These are phyloP conservation scores for Lecanicillium sp. DNA, from an alignment of 2,329 filamentous ascomycete species.

Conservation along the genomic window DNA sequence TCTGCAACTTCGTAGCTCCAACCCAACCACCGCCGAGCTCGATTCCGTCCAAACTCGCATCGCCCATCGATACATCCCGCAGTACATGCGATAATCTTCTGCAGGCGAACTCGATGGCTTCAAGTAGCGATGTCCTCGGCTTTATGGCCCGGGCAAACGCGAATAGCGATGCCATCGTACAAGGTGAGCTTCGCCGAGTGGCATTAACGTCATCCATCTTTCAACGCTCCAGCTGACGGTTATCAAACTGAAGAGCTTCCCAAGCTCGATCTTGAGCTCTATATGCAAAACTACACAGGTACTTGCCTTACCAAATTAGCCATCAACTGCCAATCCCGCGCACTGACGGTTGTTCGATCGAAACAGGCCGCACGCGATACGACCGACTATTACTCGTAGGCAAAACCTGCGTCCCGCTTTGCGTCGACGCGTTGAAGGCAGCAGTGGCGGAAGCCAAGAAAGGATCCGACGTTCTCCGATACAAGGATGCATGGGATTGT, in stretches of 20 bases:
- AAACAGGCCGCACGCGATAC: slow-evolving; percentile 67
- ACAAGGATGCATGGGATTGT: slow-evolving; percentile 59
- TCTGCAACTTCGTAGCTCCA: too few species aligned
- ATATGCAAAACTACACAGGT: slow-evolving; percentile 86
- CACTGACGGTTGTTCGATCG: neutral
- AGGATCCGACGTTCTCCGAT: slow-evolving; percentile 65
- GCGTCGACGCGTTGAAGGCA: slow-evolving; percentile 71
- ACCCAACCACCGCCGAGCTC: too few species aligned
- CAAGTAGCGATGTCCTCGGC: neutral
- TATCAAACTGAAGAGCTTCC: slow-evolving; percentile 53
- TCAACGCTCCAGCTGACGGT: slow-evolving; percentile 8
- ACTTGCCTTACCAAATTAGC: slow-evolving; percentile 15
- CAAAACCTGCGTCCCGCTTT: slow-evolving; percentile 65
- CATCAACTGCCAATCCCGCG: neutral
- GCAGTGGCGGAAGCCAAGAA: slow-evolving; percentile 70
- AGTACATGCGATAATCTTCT: too few species aligned
- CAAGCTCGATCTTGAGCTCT: slow-evolving; percentile 86
- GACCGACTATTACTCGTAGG: slow-evolving; percentile 79
- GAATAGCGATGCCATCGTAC: neutral
- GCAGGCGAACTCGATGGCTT: too few species aligned
- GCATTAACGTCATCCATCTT: neutral
- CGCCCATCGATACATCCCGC: too few species aligned
- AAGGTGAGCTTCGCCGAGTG: neutral
- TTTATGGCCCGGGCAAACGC: neutral
- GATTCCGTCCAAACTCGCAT: too few species aligned